Base-by-base conservation (phyloP, 176 grass and related monocot species). In the Triticum urartu region DNA sequence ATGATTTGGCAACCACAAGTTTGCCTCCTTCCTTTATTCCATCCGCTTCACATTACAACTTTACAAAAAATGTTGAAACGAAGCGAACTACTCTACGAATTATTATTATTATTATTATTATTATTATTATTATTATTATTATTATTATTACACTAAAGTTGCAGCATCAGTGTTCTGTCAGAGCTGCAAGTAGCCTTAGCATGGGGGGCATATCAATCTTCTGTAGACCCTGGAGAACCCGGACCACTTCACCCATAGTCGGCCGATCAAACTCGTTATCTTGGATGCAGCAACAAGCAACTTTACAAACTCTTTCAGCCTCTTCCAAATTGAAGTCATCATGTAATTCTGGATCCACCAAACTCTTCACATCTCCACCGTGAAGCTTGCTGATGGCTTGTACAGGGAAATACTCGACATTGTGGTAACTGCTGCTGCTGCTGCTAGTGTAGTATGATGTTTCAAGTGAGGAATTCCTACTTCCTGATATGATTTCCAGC, bases 101-200 rank as follows among this genome's bases (percentile, higher is more conserved):
- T 18, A 18, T 54, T 30, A 30, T 30, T 30, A 30, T 30, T 30
- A 30, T 54, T 54, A 54, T 54, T 17, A 18, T 26, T 26, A 54
- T 18, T 18, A 18, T 54, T 30, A 54, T 18, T 18, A 18, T 54
- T 30, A 30, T 30, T 30, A 30, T 30, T 30, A 30, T 30, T 30
- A 30, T 30, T 54, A 54, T 54, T 54, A 54, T 54, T 17, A 18
- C 50, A 54, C 15, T 54, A 2, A 54, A 54, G 1, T 54, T 52
- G 48, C 15, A 54, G 15, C 50, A 54, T 54, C 50, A 54, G 14
- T 18, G 50, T 18, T 72, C 69, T 2, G 38, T 43, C 24, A 89
- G 78, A 60, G 85, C 40, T 89, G 85, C 79, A 87, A 86, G 81
- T 34, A 81, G 34, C 56, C 83, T 89, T 75, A 87, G 84, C 75